Evolutionary conservation across 495 filamentous ascomycete genomes (phyloP), one percentile per base, ranked within the genome.

Genomic region (Neurospora sp.): DNA sequence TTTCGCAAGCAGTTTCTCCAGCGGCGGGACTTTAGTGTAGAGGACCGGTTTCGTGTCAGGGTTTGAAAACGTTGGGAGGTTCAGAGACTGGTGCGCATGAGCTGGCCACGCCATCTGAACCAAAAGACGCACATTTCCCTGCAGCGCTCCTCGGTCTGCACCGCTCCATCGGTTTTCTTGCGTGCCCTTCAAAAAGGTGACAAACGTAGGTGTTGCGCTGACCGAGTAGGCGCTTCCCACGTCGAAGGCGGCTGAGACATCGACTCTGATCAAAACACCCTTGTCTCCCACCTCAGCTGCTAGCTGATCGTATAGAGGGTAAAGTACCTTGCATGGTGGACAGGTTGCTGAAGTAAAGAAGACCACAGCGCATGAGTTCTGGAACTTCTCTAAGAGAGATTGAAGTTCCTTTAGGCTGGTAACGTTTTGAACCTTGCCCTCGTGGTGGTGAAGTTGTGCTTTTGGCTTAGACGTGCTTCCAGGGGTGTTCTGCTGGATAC

Each of bases 301-400:
- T 2, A 98, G 85, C 73, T 92, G 85, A 71, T 97, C 91, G 77
- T 94, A 98, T 7, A 90, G 82, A 21, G 94, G 94, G 76, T 97
- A 95, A 6, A 97, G 87, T 17, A 88, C 81, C 81, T 90, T 93
- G 86, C 95, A 98, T 4, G 95, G 94, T 1, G 90, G 88, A 77
- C 95, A 98, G 37, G 90, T 96, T 4, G 92, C 86, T 11, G 92
- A 94, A 3, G 95, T 98, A 82, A 98, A 98, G 86, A 97, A 98
- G 74, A 97, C 86, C 39, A 96, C 89, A 5, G 93, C 92, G 75
- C 92, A 94, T 2, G 90, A 87, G 21, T 86, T 82, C 24, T 87
- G 84, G 10, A 91, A 90, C 38, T 83, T 82, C 3, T 83, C 78
- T 6, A 97, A 82, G 11, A 91, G 80, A 24, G 79, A 78, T 13